These are phyloP conservation scores for Tolypocladium album DNA, from an alignment of 2,329 filamentous ascomycete genomes.

Conservation along the genomic window DNA sequence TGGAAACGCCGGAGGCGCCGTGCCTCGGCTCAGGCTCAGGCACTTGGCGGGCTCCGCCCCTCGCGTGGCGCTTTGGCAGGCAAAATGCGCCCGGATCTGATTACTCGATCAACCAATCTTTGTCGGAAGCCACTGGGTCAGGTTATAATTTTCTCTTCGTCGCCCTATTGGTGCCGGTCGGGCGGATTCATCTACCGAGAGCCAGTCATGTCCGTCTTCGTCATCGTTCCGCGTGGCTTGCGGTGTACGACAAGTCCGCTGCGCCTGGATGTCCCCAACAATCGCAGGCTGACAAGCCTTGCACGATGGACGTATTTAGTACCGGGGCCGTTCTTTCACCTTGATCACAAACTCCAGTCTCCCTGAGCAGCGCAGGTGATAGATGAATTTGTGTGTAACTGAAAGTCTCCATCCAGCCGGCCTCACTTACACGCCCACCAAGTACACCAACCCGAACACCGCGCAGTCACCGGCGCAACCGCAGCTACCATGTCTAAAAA, in stretches of 20 bases:
- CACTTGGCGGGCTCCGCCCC: not conserved
- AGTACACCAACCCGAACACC: not conserved
- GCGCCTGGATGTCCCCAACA: not conserved
- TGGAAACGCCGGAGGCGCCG: not conserved
- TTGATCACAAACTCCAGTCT: not conserved
- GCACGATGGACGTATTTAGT: not conserved
- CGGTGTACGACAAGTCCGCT: not conserved
- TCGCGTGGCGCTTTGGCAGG: not conserved
- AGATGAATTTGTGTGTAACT: not conserved
- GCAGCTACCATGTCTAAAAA: slow-evolving; percentile 4
- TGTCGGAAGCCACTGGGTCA: not conserved
- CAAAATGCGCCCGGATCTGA: not conserved
- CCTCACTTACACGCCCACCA: not conserved
- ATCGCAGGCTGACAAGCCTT: not conserved
- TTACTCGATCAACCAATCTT: not conserved
- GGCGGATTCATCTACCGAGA: not conserved
- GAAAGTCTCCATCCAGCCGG: not conserved
- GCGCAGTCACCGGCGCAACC: not conserved
- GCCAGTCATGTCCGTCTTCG: not conserved
- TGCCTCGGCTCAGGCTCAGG: not conserved
- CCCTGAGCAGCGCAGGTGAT: not conserved
- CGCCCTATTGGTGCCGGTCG: not conserved
- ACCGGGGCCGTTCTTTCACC: not conserved
- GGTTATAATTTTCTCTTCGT: not conserved
- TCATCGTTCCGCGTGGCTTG: not conserved